Percentiles rank a stretch among this genome's conserved stretches.
Conservation (phyloP, 169 alveolate species). For the Plasmodium falciparum region DNA sequence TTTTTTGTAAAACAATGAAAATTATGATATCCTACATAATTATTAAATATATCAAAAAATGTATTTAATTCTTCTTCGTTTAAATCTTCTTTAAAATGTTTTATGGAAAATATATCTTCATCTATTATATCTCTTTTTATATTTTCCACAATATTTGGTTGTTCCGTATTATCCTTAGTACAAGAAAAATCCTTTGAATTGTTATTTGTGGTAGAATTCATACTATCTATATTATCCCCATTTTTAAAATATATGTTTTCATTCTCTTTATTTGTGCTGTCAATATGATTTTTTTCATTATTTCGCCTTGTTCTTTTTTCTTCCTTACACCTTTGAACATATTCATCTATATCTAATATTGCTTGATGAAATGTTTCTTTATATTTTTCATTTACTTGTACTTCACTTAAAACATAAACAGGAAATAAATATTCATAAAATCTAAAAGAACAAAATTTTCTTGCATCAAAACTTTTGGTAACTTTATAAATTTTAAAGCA, state of each 20-base stretch:
- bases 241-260: background rate
- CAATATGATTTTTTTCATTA: background rate
- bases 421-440: conserved; percentile 88
- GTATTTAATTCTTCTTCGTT: conserved; percentile 79
- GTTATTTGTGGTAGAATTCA: background rate
- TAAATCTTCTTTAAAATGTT: conserved; percentile 68
- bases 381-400: conserved; percentile 51
- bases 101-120: conserved; percentile 37
- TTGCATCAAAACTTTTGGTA: conserved; percentile 90
- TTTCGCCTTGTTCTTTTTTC: conserved; percentile 12
- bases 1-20: conserved; percentile 86
- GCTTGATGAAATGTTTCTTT: conserved; percentile 30
- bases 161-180: background rate
- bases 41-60: conserved; percentile 79
- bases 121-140: background rate
- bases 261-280: background rate
- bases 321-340: conserved; percentile 24
- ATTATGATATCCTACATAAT: conserved; percentile 86
- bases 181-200: background rate
- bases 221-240: too few species aligned
- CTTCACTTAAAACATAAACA: conserved; percentile 77
- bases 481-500: conserved; percentile 85
- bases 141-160: background rate
- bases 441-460: conserved; percentile 88
- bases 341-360: conserved; percentile 33